Conservation (phyloP, 2,329 filamentous ascomycete genomes). For the Gyromitra esculenta region DNA sequence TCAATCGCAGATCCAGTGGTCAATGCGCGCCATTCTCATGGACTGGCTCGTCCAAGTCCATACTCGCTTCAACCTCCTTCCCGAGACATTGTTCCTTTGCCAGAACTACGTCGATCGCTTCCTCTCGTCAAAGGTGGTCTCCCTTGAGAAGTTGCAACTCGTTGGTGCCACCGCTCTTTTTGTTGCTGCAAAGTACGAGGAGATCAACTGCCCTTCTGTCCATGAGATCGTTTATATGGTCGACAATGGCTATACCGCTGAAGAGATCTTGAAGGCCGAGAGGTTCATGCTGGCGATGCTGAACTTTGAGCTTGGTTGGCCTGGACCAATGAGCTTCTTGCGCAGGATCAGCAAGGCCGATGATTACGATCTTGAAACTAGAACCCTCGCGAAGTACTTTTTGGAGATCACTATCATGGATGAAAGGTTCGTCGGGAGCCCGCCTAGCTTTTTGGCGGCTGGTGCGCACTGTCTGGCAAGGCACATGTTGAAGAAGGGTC, state of each 20-base stretch:
- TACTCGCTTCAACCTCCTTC: constrained; percentile 85
- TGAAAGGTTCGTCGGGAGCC: constrained; percentile 91
- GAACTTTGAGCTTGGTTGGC: constrained; percentile 94
- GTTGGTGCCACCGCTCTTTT: constrained; percentile 96
- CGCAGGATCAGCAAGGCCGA: constrained; percentile 97
- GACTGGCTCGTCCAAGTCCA: constrained; percentile 99
- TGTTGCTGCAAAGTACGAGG: constrained; percentile 96
- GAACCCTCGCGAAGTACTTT: constrained; percentile 97
- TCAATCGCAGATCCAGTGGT: constrained; percentile 98
- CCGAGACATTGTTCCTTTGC: constrained; percentile 92
- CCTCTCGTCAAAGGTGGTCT: constrained; percentile 92
- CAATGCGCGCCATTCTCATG: constrained; percentile 96
- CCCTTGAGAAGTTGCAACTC: constrained; percentile 91
- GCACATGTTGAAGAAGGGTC: constrained; percentile 86
- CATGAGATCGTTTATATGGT: constrained; percentile 99
- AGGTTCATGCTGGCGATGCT: constrained; percentile 98
- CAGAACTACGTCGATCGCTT: constrained; percentile 99
- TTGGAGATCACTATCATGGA: constrained; percentile 97
- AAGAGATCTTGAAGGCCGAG: constrained; percentile 96
- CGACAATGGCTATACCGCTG: constrained; percentile 84
- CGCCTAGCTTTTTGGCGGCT: constrained; percentile 88
- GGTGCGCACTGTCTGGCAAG: constrained; percentile 92
- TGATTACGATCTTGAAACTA: constrained; percentile 94
- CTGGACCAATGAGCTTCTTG: constrained; percentile 98
- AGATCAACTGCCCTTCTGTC: constrained; percentile 96